A percentile compares a stretch with the other conserved stretches of the same genome.
These are phyloP conservation scores for Achlya hypogyna DNA, from an alignment of 352 stramenopile species.

Conservation along the genomic window DNA sequence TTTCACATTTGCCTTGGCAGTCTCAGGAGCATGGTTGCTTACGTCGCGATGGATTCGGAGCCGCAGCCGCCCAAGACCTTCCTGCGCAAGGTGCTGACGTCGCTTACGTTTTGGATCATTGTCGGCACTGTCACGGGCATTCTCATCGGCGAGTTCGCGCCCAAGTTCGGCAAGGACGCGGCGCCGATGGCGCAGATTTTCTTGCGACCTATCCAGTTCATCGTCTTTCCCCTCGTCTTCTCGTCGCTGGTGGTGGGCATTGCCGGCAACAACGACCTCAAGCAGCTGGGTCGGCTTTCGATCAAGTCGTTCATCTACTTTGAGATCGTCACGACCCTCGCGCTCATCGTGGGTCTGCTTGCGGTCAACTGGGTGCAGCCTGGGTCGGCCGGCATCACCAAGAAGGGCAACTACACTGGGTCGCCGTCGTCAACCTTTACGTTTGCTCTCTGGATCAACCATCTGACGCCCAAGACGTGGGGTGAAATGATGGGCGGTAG, in stretches of 20 bases:
- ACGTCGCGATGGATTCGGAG: no score
- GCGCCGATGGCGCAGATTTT: constrained; percentile 49
- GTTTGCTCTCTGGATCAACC: constrained; percentile 41
- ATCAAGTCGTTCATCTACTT: constrained; percentile 59
- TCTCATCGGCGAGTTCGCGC: constrained; percentile 37
- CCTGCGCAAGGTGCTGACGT: constrained; percentile 30
- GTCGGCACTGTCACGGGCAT: constrained; percentile 33
- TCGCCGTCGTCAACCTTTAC: constrained; percentile 35
- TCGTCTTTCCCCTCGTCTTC: constrained; percentile 54
- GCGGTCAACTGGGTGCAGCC: constrained; percentile 46
- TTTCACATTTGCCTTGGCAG: no score
- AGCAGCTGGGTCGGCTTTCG: constrained; percentile 40
- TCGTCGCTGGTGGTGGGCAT: constrained; percentile 46
- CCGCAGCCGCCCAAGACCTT: constrained; percentile 23
- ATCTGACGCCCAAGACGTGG: constrained; percentile 54
- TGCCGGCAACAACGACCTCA: constrained; percentile 43
- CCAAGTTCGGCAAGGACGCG: constrained; percentile 35
- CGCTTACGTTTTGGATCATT: constrained; percentile 52
- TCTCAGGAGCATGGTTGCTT: no score
- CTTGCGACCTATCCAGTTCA: constrained; percentile 40
- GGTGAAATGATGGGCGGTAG: constrained; percentile 52
- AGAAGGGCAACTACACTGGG: constrained; percentile 29
- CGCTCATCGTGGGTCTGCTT: constrained; percentile 35
- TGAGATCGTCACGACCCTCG: constrained; percentile 38
- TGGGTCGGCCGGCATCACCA: constrained; percentile 28